Conservation (phyloP, 768 basidiomycete genomes). For the Ephemerocybe angulata region DNA sequence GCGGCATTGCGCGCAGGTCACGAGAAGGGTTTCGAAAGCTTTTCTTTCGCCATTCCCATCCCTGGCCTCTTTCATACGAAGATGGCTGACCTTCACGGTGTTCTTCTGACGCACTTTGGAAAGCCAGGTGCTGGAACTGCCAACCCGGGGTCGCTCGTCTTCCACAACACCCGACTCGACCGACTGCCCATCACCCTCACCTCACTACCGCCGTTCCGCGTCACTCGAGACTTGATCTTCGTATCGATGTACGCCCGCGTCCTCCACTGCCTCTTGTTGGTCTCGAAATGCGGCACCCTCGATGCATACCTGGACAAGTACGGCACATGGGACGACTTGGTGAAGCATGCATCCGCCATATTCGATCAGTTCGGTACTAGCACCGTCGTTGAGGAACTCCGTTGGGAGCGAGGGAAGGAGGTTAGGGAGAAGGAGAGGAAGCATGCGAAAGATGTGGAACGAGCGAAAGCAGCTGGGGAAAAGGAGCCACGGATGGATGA, state of each 20-base stretch:
- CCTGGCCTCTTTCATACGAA: slow-evolving; percentile 38
- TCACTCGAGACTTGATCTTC: slow-evolving; percentile 33
- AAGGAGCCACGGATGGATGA: too few relatives aligned
- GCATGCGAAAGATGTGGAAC: too few relatives aligned
- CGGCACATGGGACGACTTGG: slow-evolving; percentile 17
- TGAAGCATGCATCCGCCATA: slow-evolving; percentile 18
- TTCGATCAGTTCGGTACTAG: slow-evolving; percentile 18
- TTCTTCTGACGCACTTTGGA: slow-evolving; percentile 31
- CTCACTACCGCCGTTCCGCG: slow-evolving; percentile 31
- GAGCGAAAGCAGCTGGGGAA: too few relatives aligned
- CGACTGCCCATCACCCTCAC: slow-evolving; percentile 33
- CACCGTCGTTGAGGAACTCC: slow-evolving; percentile 16
- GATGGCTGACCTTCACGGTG: slow-evolving; percentile 28
- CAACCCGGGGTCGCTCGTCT: slow-evolving; percentile 31
- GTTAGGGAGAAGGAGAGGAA: neutral
- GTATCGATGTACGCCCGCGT: slow-evolving; percentile 31
- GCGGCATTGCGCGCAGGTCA: slow-evolving; percentile 28
- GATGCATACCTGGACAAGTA: slow-evolving; percentile 16
- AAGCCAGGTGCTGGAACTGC: slow-evolving; percentile 20
- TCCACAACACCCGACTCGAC: slow-evolving; percentile 32
- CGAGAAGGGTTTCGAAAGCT: slow-evolving; percentile 21
- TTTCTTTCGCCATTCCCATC: slow-evolving; percentile 21
- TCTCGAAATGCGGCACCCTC: slow-evolving; percentile 14
- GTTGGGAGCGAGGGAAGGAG: slow-evolving; percentile 6
- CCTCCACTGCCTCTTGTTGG: slow-evolving; percentile 29